Evolutionary conservation across 805 yeast genomes (phyloP).

Genomic region (Wickerhamiella alocasiicola): DNA sequence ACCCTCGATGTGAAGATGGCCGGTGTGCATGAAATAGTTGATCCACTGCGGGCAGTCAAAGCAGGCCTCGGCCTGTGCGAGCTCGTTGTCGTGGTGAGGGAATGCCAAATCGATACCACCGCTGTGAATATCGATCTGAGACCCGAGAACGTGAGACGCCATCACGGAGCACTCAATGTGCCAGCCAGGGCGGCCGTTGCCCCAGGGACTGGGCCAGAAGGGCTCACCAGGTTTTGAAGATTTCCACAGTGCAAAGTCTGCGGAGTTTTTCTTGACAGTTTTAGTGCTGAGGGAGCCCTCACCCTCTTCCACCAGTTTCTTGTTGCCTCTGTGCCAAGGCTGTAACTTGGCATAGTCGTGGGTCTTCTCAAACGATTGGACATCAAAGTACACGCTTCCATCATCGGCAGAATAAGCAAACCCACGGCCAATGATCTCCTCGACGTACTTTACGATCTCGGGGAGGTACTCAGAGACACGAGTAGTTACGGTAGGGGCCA

Average conservation of each 20-base stretch:
- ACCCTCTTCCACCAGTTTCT: constrained; percentile 79
- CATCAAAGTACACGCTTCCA: constrained; percentile 95
- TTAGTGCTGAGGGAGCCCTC: constrained; percentile 67
- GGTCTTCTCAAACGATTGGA: constrained; percentile 60
- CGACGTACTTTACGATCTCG: constrained; percentile 72
- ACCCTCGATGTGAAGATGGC: constrained; percentile 96
- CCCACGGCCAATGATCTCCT: constrained; percentile 61
- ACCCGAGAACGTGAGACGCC: constrained; percentile 85
- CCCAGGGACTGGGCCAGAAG: constrained; percentile 92
- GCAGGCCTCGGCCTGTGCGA: constrained; percentile 94
- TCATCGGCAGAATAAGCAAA: constrained; percentile 73
- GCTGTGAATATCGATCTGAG: constrained; percentile 81
- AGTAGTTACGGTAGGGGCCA: constrained; percentile 75
- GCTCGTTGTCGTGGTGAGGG: constrained; percentile 97
- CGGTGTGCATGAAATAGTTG: constrained; percentile 90
- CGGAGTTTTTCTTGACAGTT: constrained; percentile 54
- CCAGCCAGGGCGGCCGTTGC: constrained; percentile 98
- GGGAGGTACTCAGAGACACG: constrained; percentile 94
- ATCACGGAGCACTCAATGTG: constrained; percentile 98
- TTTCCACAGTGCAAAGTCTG: constrained; percentile 96
- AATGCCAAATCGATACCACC: constrained; percentile 97
- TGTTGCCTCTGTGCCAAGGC: constrained; percentile 93
- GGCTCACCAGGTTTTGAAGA: constrained; percentile 96
- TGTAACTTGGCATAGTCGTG: constrained; percentile 92
- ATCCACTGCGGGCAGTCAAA: constrained; percentile 90